Percentiles rank a stretch among this genome's conserved stretches.
Conservation (phyloP, 176 grass and related monocot species). For the Oryza longistaminata region DNA sequence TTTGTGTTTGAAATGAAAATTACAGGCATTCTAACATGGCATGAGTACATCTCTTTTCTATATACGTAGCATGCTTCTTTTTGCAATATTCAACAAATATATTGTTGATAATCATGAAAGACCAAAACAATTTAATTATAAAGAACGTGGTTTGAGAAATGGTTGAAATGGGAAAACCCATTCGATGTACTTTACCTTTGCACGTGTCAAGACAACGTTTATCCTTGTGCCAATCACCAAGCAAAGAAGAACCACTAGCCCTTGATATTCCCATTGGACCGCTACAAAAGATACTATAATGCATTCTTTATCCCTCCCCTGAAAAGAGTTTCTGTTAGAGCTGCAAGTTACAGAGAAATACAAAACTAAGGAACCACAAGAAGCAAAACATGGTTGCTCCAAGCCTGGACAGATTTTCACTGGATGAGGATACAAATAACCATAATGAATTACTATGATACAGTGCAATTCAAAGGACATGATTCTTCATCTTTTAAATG, state of each 20-base stretch:
- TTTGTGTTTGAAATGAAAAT: not conserved
- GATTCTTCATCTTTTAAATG: not conserved
- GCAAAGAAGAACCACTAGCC: constrained; percentile 72
- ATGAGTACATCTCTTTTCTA: constrained; percentile 1
- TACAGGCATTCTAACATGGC: not conserved
- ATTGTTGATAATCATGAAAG: not conserved
- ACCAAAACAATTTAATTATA: not conserved
- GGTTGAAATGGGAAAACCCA: not conserved
- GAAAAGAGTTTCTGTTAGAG: constrained; percentile 39
- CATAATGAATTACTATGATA: not conserved
- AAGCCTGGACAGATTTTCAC: not conserved
- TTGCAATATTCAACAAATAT: not conserved
- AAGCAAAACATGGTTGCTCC: constrained; percentile 11
- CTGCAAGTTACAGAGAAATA: constrained; percentile 1
- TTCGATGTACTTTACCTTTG: constrained; percentile 57
- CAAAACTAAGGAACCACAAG: not conserved
- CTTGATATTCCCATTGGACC: constrained; percentile 55
- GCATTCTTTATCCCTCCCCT: constrained; percentile 98
- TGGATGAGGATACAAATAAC: not conserved
- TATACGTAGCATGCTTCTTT: not conserved
- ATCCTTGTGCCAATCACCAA: constrained; percentile 97
- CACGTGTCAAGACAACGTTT: constrained; percentile 86
- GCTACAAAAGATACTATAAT: constrained; percentile 92
- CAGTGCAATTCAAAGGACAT: not conserved
- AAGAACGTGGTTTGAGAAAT: not conserved